Evolutionary conservation across 1,139 yeast genomes (phyloP), one percentile per base, ranked within the genome.

Genomic region (Magnusiomyces magnusii): DNA sequence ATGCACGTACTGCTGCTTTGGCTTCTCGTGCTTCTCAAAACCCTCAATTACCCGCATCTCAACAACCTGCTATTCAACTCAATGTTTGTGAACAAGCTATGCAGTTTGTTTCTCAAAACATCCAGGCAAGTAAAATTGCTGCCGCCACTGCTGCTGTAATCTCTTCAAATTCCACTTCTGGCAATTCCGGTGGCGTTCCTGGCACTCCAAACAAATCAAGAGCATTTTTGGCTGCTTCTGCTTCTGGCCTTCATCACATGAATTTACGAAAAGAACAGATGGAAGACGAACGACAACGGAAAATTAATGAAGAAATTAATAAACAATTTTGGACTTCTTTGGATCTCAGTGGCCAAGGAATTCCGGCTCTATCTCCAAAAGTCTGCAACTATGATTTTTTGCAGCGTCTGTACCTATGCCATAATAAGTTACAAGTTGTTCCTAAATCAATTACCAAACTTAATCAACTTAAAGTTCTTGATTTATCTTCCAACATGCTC

Each of bases 311-410:
- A 62, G 86, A 82, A 65, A 82, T 87, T 53, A 83, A 85, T 61
- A 81, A 81, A 67, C 97, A 92, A 73, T 80, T 87, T 68, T 95
- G 99, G 99, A 87, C 96, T 58, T 95, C 93, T 28, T 78, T 95
- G 65, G 99, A 95, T 75, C 78, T 93, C 65, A 84, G 95, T 65
- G 97, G 97, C 60, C 96, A 93, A 73, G 91, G 95, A 27, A 77
- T 93, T 58, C 78, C 83, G 64, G 80, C 82, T 62, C 68, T 92
- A 52, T 83, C 91, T 19, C 83, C 87, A 28, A 86, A 85, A 66
- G 75, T 95, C 60, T 90, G 91, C 76, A 84, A 84, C 57, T 95
- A 91, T 72, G 82, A 82, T 62, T 95, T 95, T 68, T 79, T 95
- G 68, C 95, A 95, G 69, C 86, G 93, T 62, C 79, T 95, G 60